Evolutionary conservation across 495 filamentous ascomycete genomes (phyloP), one percentile per base, ranked within the genome.

Genomic region (Daldinia bambusicola): DNA sequence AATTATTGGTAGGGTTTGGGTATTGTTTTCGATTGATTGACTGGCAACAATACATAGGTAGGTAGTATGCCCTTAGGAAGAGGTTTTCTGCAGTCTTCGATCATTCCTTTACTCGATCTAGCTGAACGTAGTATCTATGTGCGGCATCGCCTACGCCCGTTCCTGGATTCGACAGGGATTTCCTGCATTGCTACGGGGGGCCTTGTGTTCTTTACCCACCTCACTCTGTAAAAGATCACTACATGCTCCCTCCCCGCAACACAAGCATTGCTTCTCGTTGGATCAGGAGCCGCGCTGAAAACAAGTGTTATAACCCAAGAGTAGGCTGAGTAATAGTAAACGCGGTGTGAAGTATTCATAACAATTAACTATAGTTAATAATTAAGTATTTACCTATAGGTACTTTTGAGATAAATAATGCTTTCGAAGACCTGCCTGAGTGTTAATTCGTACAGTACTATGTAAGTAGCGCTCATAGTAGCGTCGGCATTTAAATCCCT

Each of bases 191-290:
- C 31, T 30, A 52, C 10, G 22, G 50, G 20, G 12, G n/a, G n/a
- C n/a, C 22, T 12, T 2, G n/a, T 31, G 48, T 52, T 57, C 34
- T 57, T 36, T 41, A 37, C 55, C 68, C 63, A 62, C 62, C 41
- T 40, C n/a, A 45, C 26, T 32, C 2, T 48, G 43, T 53, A 66
- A 62, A 66, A 62, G 57, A 66, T 66, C 69, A 67, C 41, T 66
- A 63, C 52, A 66, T 59, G 8, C 58, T 30, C 45, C 60, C 58
- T 30, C 45, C 60, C 38, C 55, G 43, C 53, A 51, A 58, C 59
- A 63, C 37, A 61, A 55, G 40, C 32, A 34, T 50, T 8, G 37
- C 30, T 32, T 26, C 31, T 53, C 40, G 55, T 61, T 55, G 36
- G 55, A 32, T 38, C 45, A 55, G 38, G 32, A 66, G 67, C 67